Evolutionary conservation across 108 stramenopile genomes (phyloP), one percentile per base, ranked within the genome.

Genomic region (Heterococcus sp.): DNA sequence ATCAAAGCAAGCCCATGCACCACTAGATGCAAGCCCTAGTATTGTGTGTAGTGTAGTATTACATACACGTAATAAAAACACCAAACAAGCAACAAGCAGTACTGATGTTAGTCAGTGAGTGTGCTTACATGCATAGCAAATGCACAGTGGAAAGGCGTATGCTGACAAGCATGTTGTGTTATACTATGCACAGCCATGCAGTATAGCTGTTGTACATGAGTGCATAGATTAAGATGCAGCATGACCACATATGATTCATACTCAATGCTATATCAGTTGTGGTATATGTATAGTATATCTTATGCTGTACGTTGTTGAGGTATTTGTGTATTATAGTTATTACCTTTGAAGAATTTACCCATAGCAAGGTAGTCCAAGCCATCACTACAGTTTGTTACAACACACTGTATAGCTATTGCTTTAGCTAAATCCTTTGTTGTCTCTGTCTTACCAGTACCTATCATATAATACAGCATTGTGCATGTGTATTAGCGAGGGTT

Each of bases 1-100:
- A 69, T 91, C 91, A 68, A 91, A 91, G 87, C 91, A 91, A 0
- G 90, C 91, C 91, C 91, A 91, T 27, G 90, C 90, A 33, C 91
- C 91, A 68, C 90, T 89, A 28, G 87, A 64, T 21, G 88, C 89
- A 3, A 91, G 75, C 8, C 91, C 91, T n/a, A n/a, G n/a, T n/a
- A n/a, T n/a, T n/a, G n/a, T n/a, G n/a, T n/a, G n/a, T n/a, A n/a
- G 71, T 78, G 32, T 35, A 32, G 35, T 1, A 21, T 3, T 21
- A 34, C 21, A 21, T 34, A 21, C 38, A 69, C 35, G 68, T 26
- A 21, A 28, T n/a, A n/a, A n/a, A n/a, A n/a, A n/a, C n/a, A n/a
- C n/a, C n/a, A n/a, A n/a, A n/a, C n/a, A n/a, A n/a, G n/a, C n/a
- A n/a, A n/a, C n/a, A n/a, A n/a, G n/a, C n/a, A n/a, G n/a, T n/a